These are phyloP conservation scores for Phytopythium delawarense DNA, from an alignment of 352 stramenopile genomes.

Conservation along the genomic window DNA sequence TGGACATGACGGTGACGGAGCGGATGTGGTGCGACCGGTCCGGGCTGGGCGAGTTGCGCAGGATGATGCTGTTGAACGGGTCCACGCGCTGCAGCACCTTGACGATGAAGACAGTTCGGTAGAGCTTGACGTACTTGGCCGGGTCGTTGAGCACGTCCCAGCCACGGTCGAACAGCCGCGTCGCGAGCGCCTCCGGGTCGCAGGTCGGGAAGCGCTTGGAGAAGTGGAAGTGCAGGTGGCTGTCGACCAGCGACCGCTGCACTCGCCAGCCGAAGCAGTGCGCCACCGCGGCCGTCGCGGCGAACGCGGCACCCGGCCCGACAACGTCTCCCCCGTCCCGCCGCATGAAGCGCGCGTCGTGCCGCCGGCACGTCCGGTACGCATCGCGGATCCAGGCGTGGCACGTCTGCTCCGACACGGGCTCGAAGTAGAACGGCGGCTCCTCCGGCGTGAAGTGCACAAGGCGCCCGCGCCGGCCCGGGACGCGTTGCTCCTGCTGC, in stretches of 20 bases:
- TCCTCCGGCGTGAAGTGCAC: constrained; percentile 35
- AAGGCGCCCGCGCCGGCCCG: constrained; percentile 22
- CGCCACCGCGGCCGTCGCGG: constrained; percentile 7
- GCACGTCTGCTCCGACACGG: constrained; percentile 18
- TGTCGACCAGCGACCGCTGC: constrained; percentile 24
- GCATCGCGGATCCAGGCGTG: constrained; percentile 22
- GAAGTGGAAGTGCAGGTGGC: constrained; percentile 40
- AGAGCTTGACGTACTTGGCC: constrained; percentile 28
- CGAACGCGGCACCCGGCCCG: not conserved
- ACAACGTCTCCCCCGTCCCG: constrained; percentile 1
- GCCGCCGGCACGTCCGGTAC: constrained; percentile 19
- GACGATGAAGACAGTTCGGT: constrained; percentile 30
- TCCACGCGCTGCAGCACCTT: constrained; percentile 37
- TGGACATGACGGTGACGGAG: constrained; percentile 35
- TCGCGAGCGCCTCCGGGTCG: constrained; percentile 16
- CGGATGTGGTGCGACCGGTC: constrained; percentile 29
- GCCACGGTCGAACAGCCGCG: constrained; percentile 19
- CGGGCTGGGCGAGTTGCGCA: constrained; percentile 33
- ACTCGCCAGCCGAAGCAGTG: constrained; percentile 41
- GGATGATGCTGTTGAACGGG: constrained; percentile 27
- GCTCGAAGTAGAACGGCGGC: constrained; percentile 41
- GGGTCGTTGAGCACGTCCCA: constrained; percentile 36
- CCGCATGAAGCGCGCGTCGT: constrained; percentile 21
- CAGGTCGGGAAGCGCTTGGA: constrained; percentile 21
- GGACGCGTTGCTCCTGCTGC: constrained; percentile 5